phyloP scores from a whole-genome alignment of 768 basidiomycete genomes.

The Mycena polygramma region DNA sequence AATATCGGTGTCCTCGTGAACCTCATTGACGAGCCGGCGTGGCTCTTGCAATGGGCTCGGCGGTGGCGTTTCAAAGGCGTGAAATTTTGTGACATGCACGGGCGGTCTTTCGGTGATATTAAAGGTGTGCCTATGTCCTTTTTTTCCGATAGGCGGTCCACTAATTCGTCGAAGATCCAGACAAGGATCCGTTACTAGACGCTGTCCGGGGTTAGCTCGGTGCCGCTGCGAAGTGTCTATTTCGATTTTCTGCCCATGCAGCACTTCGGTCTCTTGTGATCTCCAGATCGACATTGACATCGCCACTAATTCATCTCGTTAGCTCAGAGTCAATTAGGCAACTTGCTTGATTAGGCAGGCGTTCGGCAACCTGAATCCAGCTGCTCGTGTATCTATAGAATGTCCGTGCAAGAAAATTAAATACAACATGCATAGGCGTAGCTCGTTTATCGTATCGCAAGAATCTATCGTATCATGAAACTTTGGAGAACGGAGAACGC shows the following conservation, averaged over 20 bases:
- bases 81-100: conserved; percentile 30
- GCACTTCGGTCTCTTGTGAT: neutral
- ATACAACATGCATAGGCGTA: neutral
- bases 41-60: conserved; percentile 40
- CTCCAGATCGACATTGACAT: conserved; percentile 13
- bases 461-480: conserved; percentile 74
- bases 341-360: neutral
- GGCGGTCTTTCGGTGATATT: conserved; percentile 19
- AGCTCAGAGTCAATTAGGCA: conserved; percentile 2
- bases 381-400: conserved; percentile 2
- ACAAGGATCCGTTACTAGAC: conserved; percentile 20
- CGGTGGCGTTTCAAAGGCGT: conserved; percentile 30
- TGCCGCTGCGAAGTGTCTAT: neutral
- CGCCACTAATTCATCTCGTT: conserved; percentile 24
- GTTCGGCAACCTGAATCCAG: neutral
- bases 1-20: conserved; percentile 52
- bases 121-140: neutral
- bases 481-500: conserved; percentile 75
- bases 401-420: conserved; percentile 12
- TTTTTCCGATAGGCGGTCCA: neutral
- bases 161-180: conserved; percentile 24
- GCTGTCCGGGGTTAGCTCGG: conserved; percentile 21
- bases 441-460: conserved; percentile 5
- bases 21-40: conserved; percentile 44
- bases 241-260: neutral